These are phyloP conservation scores for Albizia julibrissin DNA, from an alignment of 306 rosid genomes.

Conservation along the genomic window DNA sequence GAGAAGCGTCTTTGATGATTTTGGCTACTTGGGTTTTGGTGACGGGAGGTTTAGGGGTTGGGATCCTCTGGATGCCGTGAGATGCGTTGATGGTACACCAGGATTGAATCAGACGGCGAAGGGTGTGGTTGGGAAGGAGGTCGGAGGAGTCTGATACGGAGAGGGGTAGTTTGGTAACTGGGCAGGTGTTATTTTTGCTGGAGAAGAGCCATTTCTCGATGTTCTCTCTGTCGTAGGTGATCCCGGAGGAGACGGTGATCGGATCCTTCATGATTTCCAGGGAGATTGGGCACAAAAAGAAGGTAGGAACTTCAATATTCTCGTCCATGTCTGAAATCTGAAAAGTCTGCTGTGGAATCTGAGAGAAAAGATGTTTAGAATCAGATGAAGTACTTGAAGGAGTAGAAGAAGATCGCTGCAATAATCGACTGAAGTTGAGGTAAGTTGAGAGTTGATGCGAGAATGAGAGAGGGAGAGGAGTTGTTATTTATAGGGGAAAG, in stretches of 20 bases:
- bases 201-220: slow-evolving; percentile 85
- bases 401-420: background rate
- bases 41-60: slow-evolving; percentile 81
- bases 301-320: slow-evolving; percentile 69
- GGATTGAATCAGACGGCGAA: slow-evolving; percentile 76
- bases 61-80: slow-evolving; percentile 72
- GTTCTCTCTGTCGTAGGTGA: slow-evolving; percentile 81
- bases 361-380: background rate
- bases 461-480: background rate
- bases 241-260: slow-evolving; percentile 68
- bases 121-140: slow-evolving; percentile 88
- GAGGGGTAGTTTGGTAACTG: slow-evolving; percentile 59
- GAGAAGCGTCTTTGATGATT: slow-evolving; percentile 59
- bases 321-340: slow-evolving; percentile 48
- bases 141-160: slow-evolving; percentile 42
- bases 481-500: slow-evolving; percentile 33
- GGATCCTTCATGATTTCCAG: slow-evolving; percentile 92
- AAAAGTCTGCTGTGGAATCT: background rate
- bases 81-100: slow-evolving; percentile 94
- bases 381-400: background rate
- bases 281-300: slow-evolving; percentile 79
- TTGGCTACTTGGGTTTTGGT: slow-evolving; percentile 55
- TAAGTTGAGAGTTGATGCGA: background rate
- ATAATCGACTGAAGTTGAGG: background rate
- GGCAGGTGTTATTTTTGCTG: slow-evolving; percentile 58